These are phyloP conservation scores for Knufia fluminis DNA, from an alignment of 2,329 filamentous ascomycete species.

Conservation along the genomic window DNA sequence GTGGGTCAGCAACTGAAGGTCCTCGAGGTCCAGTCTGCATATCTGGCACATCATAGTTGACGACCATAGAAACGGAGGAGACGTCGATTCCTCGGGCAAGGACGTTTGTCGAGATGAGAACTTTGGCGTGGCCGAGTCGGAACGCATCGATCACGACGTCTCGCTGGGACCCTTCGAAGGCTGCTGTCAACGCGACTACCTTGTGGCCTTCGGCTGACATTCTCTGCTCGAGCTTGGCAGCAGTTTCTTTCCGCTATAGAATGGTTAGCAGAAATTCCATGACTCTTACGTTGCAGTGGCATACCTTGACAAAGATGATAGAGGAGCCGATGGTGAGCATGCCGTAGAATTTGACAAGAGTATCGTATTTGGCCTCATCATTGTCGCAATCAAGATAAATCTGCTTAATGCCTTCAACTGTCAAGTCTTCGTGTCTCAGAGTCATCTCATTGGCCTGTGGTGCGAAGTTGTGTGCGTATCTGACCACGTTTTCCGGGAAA, in stretches of 20 bases:
- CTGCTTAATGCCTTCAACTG: slow-evolving; percentile 93
- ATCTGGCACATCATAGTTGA: slow-evolving; percentile 70
- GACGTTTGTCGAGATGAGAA: slow-evolving; percentile 96
- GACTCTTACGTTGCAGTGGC: slow-evolving; percentile 22
- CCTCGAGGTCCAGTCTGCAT: slow-evolving; percentile 25
- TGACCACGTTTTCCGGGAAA: slow-evolving; percentile 74
- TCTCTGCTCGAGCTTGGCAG: slow-evolving; percentile 70
- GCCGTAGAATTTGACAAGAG: slow-evolving; percentile 86
- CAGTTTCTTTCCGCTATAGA: slow-evolving; percentile 69
- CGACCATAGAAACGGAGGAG: slow-evolving; percentile 87
- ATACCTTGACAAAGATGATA: slow-evolving; percentile 91
- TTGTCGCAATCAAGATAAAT: slow-evolving; percentile 90
- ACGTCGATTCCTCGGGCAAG: slow-evolving; percentile 92
- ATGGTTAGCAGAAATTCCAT: slow-evolving; percentile 9
- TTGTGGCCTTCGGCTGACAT: slow-evolving; percentile 87
- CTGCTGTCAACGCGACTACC: slow-evolving; percentile 81
- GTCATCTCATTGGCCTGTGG: slow-evolving; percentile 80
- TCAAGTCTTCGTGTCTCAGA: slow-evolving; percentile 81
- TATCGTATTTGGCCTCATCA: slow-evolving; percentile 75
- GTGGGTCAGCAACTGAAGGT: slow-evolving; percentile 58
- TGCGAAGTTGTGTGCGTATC: slow-evolving; percentile 75
- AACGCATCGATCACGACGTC: slow-evolving; percentile 81
- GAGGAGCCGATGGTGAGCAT: slow-evolving; percentile 94
- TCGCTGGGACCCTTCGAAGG: slow-evolving; percentile 72
- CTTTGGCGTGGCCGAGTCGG: slow-evolving; percentile 77